Conservation (phyloP, 345 rosid genomes). For the Acer campestre region DNA sequence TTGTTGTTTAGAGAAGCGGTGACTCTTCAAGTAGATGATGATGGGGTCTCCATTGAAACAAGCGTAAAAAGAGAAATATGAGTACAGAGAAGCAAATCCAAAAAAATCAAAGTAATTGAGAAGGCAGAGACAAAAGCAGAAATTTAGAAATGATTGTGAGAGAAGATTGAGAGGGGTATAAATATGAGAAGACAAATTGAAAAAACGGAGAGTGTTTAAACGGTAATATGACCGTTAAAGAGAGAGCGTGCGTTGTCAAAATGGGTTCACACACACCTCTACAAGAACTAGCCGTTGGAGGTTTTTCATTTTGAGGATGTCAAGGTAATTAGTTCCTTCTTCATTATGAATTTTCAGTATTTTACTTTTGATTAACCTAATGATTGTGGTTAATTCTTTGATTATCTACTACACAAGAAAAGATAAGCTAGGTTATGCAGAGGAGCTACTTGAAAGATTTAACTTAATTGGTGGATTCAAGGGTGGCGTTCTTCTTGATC, state of each 20-base stretch:
- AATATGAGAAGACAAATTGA: conserved; percentile 18
- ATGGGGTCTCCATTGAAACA: conserved; percentile 83
- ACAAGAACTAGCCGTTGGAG: conserved; percentile 43
- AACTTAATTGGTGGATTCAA: no score
- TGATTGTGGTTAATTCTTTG: neutral
- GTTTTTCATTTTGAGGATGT: no score
- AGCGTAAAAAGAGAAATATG: neutral
- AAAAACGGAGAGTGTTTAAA: conserved; percentile 25
- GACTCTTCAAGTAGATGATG: conserved; percentile 62
- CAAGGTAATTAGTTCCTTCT: neutral
- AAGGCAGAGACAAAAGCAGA: neutral
- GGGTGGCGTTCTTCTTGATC: neutral
- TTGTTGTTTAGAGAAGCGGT: conserved; percentile 33
- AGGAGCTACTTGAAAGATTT: neutral
- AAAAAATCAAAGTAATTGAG: neutral
- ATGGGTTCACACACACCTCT: neutral
- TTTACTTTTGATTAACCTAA: neutral
- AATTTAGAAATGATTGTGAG: neutral
- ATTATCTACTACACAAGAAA: no score
- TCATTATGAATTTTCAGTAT: neutral
- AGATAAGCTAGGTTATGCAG: neutral
- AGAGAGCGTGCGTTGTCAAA: conserved; percentile 24
- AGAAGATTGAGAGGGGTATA: conserved; percentile 23
- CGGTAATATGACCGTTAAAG: conserved; percentile 59
- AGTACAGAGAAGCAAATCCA: neutral